Base-by-base conservation (phyloP, 768 basidiomycete genomes). In the Fistulinella prunicolor region DNA sequence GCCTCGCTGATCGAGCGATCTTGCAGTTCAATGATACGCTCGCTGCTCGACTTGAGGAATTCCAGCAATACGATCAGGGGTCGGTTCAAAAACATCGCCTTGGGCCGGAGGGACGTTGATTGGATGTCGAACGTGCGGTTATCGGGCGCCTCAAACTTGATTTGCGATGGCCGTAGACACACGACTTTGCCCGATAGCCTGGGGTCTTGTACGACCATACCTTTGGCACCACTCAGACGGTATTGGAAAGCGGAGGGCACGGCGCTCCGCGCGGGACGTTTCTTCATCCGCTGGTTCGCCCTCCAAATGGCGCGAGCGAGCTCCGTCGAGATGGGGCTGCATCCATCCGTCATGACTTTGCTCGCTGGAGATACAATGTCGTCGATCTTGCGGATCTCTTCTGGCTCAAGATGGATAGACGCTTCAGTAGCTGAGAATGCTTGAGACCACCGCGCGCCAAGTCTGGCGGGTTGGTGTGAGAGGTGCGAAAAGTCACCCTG, bases 401-500 rank as follows among this genome's bases (percentile, higher is more conserved):
- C 43, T 12, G 47, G 46, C 24, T 58, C 45, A 19, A 79, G 61
- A 3, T 64, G 57, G 14, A 78, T 62, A 0, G 73, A 76, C 0
- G 78, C 71, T 36, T 79, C 74, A 0, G 78, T 78, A 1, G 76
- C 68, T 1, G 78, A 75, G 56, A 81, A 80, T 1, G 74, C 77
- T 57, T 80, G 79, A 22, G 75, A 69, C 72, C 80, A 75, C 20
- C 78, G 69, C n/a, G 78, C 78, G 6, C 69, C 78, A 9, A 74
- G 71, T 35, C 74, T 66, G 10, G 78, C 75, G n/a, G 78, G 79
- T 42, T 69, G 64, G 41, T 65, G 46, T 16, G 48, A 24, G 39
- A 76, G 57, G 14, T 53, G 56, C 17, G 71, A 64, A 51, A 75
- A 75, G 49, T 75, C 66, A 1, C 73, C 73, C 73, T 75, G 28